phyloP scores from a whole-genome alignment of 768 basidiomycete species.

The Glaciozyma martinii region DNA sequence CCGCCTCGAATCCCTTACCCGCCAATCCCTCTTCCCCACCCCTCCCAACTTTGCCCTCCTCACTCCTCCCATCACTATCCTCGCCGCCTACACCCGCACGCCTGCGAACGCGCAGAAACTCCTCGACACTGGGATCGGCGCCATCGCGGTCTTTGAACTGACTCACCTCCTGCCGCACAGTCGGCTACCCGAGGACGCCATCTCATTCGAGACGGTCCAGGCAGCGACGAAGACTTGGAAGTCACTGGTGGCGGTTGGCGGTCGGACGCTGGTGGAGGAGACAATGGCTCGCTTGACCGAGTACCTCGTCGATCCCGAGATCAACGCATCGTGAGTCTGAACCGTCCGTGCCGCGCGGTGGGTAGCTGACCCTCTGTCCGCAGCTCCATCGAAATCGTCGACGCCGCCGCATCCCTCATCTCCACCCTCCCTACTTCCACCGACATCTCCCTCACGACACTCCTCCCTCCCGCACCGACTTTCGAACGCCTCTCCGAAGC shows the following conservation, averaged over 20 bases:
- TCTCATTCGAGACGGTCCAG: constrained; percentile 4
- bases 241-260: background rate
- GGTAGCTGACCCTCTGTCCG: background rate
- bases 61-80: background rate
- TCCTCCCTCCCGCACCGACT: background rate
- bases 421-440: background rate
- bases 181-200: background rate
- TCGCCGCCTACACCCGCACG: constrained; percentile 2
- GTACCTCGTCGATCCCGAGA: background rate
- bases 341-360: background rate
- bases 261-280: background rate
- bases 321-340: background rate
- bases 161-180: constrained; percentile 7
- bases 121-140: background rate
- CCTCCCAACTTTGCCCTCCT: constrained; percentile 4
- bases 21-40: background rate
- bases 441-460: background rate
- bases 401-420: constrained; percentile 1
- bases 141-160: constrained; percentile 5
- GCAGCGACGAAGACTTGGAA: constrained; percentile 17
- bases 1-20: background rate
- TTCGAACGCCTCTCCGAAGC: background rate
- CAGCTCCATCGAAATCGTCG: constrained; percentile 17
- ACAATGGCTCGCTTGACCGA: background rate
- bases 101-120: background rate